These are phyloP conservation scores for Epicoccum nigrum DNA, from an alignment of 2,329 filamentous ascomycete genomes.

Conservation along the genomic window DNA sequence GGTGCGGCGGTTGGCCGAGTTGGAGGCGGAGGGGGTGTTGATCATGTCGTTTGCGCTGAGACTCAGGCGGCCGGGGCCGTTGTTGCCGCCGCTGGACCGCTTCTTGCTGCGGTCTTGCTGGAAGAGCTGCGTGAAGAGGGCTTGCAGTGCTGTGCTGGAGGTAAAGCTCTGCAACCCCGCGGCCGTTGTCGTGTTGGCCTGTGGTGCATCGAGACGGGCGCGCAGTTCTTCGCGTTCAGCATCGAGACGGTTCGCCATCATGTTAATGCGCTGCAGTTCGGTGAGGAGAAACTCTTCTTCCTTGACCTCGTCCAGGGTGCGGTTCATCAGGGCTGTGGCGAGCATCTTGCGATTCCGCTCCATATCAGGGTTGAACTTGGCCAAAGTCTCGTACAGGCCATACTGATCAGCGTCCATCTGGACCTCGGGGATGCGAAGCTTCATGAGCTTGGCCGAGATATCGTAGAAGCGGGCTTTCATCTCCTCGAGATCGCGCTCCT, in stretches of 20 bases:
- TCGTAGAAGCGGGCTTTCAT: conserved; percentile 91
- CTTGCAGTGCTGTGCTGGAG: conserved; percentile 78
- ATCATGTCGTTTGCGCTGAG: conserved; percentile 46
- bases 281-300: conserved; percentile 90
- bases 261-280: conserved; percentile 90
- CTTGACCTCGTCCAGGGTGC: conserved; percentile 84
- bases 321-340: conserved; percentile 76
- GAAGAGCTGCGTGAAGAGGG: conserved; percentile 81
- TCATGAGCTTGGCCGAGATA: conserved; percentile 65
- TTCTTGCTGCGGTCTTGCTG: conserved; percentile 88
- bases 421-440: conserved; percentile 47
- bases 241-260: conserved; percentile 83
- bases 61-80: conserved; percentile 45
- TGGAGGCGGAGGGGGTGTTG: conserved; percentile 41
- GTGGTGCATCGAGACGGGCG: conserved; percentile 81
- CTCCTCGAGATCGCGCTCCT: conserved; percentile 79
- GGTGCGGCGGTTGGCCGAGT: conserved; percentile 44
- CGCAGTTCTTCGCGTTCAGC: conserved; percentile 88
- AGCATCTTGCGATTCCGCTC: conserved; percentile 85
- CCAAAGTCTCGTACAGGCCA: conserved; percentile 80
- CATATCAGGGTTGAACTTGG: conserved; percentile 80
- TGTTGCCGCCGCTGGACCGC: conserved; percentile 58
- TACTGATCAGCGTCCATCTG: conserved; percentile 86
- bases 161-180: conserved; percentile 66
- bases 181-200: conserved; percentile 54